Percentiles rank a stretch among this genome's conserved stretches.
These are phyloP conservation scores for Schwanniomyces yamadae DNA, from an alignment of 805 yeast species.

Conservation along the genomic window DNA sequence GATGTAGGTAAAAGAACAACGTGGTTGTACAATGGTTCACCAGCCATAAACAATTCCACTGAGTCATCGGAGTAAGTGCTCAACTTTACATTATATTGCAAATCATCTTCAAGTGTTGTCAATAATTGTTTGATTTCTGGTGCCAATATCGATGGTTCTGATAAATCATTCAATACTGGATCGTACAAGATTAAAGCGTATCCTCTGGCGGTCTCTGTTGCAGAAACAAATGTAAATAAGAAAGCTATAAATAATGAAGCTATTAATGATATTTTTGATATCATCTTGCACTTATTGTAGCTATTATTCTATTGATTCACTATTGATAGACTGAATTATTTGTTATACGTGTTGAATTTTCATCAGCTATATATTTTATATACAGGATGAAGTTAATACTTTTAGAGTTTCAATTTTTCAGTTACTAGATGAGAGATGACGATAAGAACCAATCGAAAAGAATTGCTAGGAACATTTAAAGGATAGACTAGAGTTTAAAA, in stretches of 20 bases:
- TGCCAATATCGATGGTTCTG: constrained; percentile 11
- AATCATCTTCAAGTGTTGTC: constrained; percentile 18
- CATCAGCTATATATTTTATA: neutral
- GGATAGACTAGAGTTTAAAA: constrained; percentile 2
- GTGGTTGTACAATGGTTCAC: constrained; percentile 25
- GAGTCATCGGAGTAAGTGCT: constrained; percentile 24
- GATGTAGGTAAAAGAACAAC: constrained; percentile 36
- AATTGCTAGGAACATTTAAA: neutral
- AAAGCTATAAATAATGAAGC: constrained; percentile 7
- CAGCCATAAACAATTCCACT: constrained; percentile 23
- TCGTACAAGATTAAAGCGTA: constrained; percentile 37
- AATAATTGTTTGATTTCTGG: constrained; percentile 21
- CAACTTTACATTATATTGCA: constrained; percentile 15
- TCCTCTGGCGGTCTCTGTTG: constrained; percentile 5
- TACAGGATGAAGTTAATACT: neutral
- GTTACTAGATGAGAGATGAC: constrained; percentile 1
- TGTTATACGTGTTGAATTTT: constrained; percentile 2
- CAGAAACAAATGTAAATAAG: constrained; percentile 4
- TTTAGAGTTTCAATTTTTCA: neutral
- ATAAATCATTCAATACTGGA: constrained; percentile 22
- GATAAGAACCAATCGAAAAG: neutral
- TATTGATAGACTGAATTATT: neutral
- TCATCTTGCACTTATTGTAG: constrained; percentile 1
- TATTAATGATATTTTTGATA: constrained; percentile 8
- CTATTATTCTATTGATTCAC: too few species aligned